Base-by-base conservation (phyloP, 352 stramenopile species). In the Pythium insidiosum region DNA sequence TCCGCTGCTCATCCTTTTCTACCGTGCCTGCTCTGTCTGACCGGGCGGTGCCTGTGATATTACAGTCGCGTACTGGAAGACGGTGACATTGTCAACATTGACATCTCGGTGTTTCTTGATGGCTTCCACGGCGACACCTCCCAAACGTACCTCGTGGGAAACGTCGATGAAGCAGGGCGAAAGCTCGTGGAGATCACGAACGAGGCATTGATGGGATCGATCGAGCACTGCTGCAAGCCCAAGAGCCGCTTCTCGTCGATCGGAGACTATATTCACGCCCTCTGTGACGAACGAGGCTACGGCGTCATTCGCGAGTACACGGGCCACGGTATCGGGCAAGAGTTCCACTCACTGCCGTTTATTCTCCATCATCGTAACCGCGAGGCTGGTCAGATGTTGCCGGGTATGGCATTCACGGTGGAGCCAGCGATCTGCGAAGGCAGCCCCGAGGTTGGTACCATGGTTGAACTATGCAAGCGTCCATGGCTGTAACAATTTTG, bases 71-170 rank as follows among this genome's bases (percentile, higher is more conserved):
- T 61, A 20, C 66, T 98, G 10, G 33, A 83, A 42, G 79, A 96
- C 48, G 95, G 95, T 21, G 95, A 99, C 70, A 78, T 99, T 34
- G 88, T 98, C 26, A 98, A 95, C 67, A 95, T 99, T 47, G 95
- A 99, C 73, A 78, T 98, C 21, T 98, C 92, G 22, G 87, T 97
- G 38, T 97, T 72, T 47, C 36, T 97, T 3, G 69, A 92, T 42
- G 95, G 94, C 7, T 97, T 97, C 51, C 96, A 99, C 66, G 97
- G 96, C 21, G 97, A 99, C 64, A 99, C 97, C 41, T 99, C 94
- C 58, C 87, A 92, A 38, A 98, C 95, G 0, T 94, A 98, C 39
- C 61, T 96, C 18, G 95, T 99, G 6, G 96, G 96, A 6, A 62
- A 96, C 47, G 84, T 95, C 5, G 91, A 98, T 41, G 73, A 91